Evolutionary conservation across 2,329 filamentous ascomycete species (phyloP), one percentile per base, ranked within the genome.

Genomic region (Emergomyces pasteurianus): DNA sequence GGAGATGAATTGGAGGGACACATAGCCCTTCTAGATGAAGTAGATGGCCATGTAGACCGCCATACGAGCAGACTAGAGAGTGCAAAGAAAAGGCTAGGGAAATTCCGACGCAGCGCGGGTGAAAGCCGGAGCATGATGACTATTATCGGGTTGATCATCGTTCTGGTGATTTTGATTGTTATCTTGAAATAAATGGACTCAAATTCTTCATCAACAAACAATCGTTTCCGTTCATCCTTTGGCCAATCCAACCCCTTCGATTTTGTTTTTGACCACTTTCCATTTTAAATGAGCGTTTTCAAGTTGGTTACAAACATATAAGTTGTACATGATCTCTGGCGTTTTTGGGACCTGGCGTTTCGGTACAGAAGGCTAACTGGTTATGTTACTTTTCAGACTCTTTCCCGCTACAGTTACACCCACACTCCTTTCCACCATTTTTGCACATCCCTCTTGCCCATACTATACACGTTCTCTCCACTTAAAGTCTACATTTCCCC

Each of bases 1-100:
- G 92, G 94, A 36, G 89, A 96, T 72, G 94, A 99, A 79, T 81
- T 99, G 42, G 94, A 97, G 68, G 87, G 86, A 67, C 94, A 99
- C 69, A 88, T 95, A 43, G 81, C 87, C 67, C 80, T 99, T 79
- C 80, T 99, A 36, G 92, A 96, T 72, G 92, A 96, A 68, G 85
- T 95, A 52, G 94, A 97, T 70, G 82, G 83, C 52, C 82, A 87
- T 23, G 88, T 92, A 8, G 91, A 96, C 72, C 79, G 92, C 61
- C 92, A 97, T 75, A 83, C 87, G 72, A 80, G 79, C 31, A 85
- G 89, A 57, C 79, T 99, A 58, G 84, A 91, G 66, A 80, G 89
- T 10, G 94, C 92, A 38, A 82, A 85, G 67, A 83, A 82, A 65
- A 81, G 86, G 66, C 77, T 99, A 63, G 86, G 86, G 47, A 82